Conservation (phyloP, 2,329 filamentous ascomycete genomes). For the Aspergillus awamori region DNA sequence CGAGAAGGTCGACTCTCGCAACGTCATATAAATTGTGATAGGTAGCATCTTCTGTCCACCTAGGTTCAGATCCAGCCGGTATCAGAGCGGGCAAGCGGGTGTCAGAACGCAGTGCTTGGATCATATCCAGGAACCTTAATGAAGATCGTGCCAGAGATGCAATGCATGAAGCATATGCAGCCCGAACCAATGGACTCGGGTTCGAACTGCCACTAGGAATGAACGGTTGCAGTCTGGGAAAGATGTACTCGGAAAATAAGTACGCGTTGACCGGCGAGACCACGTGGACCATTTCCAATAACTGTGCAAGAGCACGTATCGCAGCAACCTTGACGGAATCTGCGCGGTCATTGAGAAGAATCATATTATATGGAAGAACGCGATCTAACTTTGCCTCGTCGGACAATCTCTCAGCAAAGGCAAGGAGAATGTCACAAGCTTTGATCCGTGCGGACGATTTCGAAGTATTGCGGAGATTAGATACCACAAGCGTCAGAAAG, state of each 20-base stretch:
- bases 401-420: constrained; percentile 86
- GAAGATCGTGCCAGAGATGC: constrained; percentile 86
- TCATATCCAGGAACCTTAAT: constrained; percentile 83
- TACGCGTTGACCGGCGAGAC: constrained; percentile 75
- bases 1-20: constrained; percentile 78
- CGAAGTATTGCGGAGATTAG: constrained; percentile 85
- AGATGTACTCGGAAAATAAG: constrained; percentile 68
- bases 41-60: constrained; percentile 66
- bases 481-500: constrained; percentile 85
- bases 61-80: constrained; percentile 73
- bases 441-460: constrained; percentile 83
- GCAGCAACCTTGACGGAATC: constrained; percentile 85
- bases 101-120: constrained; percentile 82
- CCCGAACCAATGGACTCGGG: constrained; percentile 73
- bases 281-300: constrained; percentile 83
- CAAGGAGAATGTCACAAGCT: constrained; percentile 87
- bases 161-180: constrained; percentile 90
- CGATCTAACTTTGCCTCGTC: constrained; percentile 96
- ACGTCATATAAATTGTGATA: constrained; percentile 86
- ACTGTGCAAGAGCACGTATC: constrained; percentile 82
- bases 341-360: constrained; percentile 76
- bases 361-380: constrained; percentile 86
- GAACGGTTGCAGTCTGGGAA: constrained; percentile 62
- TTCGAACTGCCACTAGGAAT: constrained; percentile 56
- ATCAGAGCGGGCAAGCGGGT: constrained; percentile 77